phyloP scores from a whole-genome alignment of 805 yeast species.

The Komagataella mondaviorum region DNA sequence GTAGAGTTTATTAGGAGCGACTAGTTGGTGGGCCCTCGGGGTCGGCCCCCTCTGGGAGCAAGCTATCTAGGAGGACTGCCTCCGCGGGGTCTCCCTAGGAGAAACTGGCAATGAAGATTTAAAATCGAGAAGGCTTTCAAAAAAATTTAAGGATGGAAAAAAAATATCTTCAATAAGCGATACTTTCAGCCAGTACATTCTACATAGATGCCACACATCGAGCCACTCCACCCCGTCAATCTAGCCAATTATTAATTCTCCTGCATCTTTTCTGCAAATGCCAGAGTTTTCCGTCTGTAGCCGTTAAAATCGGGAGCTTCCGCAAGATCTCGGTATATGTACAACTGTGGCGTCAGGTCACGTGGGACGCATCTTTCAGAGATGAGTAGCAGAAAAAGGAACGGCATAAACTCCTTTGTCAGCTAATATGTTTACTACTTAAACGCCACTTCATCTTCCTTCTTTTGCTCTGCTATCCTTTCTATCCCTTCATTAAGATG shows the following conservation, averaged over 20 bases:
- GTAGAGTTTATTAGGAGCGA: constrained; percentile 1
- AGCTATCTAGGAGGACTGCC: neutral
- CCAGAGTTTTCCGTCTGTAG: neutral
- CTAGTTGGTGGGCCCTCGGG: constrained; percentile 2
- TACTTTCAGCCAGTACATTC: neutral
- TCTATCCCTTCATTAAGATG: constrained; percentile 10
- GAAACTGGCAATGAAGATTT: no score
- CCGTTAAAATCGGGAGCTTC: constrained; percentile 1
- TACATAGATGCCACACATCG: neutral
- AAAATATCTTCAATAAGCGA: no score
- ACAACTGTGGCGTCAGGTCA: neutral
- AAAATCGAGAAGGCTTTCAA: neutral
- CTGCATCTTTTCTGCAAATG: neutral
- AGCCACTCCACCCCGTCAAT: neutral
- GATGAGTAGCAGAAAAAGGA: neutral
- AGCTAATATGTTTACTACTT: constrained; percentile 5
- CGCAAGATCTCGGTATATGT: neutral
- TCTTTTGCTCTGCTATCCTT: constrained; percentile 4
- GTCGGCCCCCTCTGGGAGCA: neutral
- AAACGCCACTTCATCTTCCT: constrained; percentile 3
- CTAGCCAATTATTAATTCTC: neutral
- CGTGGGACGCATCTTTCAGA: neutral
- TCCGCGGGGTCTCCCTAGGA: neutral
- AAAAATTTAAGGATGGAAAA: neutral
- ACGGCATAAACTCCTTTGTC: neutral